Conservation (phyloP, 73 alveolate genomes). For the Paramecium tetraurelia region DNA sequence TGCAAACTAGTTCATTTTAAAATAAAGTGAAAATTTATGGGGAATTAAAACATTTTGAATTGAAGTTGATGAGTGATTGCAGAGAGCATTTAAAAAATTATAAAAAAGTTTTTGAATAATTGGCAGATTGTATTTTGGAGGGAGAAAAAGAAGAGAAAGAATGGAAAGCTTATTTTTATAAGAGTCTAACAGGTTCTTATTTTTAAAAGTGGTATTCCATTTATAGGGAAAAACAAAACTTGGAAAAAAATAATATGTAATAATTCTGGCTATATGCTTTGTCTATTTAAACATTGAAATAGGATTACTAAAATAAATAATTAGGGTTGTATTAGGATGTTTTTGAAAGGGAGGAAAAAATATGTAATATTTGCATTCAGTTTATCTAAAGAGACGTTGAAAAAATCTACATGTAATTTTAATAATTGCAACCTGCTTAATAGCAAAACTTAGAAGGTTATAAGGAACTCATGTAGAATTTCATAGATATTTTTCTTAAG, state of each 20-base stretch:
- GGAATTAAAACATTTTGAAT: background rate
- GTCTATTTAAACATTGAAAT: background rate
- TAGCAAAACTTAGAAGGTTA: background rate
- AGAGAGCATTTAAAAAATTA: background rate
- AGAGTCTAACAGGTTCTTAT: background rate
- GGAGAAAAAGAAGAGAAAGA: slow-evolving; percentile 15
- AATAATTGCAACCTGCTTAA: background rate
- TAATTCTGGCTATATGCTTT: background rate
- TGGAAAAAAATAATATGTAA: background rate
- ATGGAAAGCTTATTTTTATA: background rate
- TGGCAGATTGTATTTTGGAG: background rate
- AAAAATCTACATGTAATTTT: background rate
- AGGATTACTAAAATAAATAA: background rate
- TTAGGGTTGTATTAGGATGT: background rate
- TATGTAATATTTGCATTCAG: background rate
- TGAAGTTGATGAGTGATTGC: background rate
- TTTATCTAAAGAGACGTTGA: background rate
- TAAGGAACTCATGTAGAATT: background rate
- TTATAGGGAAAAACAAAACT: background rate
- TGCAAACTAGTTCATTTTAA: background rate
- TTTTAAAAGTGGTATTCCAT: background rate
- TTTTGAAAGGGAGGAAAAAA: background rate
- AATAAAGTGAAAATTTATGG: background rate
- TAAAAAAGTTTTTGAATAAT: background rate
- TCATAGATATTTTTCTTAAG: background rate